Evolutionary conservation across 2,329 filamentous ascomycete species (phyloP), one percentile per base, ranked within the genome.

Genomic region (Colletotrichum sp.): DNA sequence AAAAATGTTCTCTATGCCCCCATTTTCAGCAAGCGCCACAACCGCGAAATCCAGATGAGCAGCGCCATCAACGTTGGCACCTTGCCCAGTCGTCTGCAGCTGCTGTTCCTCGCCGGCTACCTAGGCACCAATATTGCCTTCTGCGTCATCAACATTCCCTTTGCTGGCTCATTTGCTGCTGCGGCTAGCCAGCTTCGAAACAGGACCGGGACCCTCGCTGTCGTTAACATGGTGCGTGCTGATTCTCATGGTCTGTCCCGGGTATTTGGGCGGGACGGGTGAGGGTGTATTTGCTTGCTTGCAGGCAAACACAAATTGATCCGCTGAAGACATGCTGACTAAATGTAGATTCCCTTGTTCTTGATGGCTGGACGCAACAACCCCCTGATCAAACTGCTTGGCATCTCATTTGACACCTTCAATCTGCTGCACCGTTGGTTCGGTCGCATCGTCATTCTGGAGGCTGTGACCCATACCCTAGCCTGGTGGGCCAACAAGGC

Each of bases 391-490:
- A 88, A 88, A 76, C 87, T 94, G 78, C 88, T 95, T 69, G 92
- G 92, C 77, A 92, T 96, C 78, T 95, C 93, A 6, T 96, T 96
- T 83, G 94, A 96, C 83, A 95, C 93, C 1, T 96, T 95, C 88
- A 96, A 96, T 86, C 85, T 96, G 77, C 88, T 96, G 74, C 94
- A 96, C 84, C 91, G 95, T 77, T 96, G 94, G 94, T 90, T 95
- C 78, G 94, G 94, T 79, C 92, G 94, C 52, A 95, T 96, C 76
- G 93, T 94, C 30, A 89, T 94, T 21, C 85, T 95, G 16, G 93
- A 96, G 83, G 89, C 92, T 12, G 79, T 96, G 55, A 87, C 90
- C 34, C 94, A 96, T 84, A 92, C 91, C 2, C 81, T 92, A 52
- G 90, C 93, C 68, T 95, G 88, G 84, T 88, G 91, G 77, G 84